phyloP scores from a whole-genome alignment of 768 basidiomycete species.

The Rhodotorula babjevae region DNA sequence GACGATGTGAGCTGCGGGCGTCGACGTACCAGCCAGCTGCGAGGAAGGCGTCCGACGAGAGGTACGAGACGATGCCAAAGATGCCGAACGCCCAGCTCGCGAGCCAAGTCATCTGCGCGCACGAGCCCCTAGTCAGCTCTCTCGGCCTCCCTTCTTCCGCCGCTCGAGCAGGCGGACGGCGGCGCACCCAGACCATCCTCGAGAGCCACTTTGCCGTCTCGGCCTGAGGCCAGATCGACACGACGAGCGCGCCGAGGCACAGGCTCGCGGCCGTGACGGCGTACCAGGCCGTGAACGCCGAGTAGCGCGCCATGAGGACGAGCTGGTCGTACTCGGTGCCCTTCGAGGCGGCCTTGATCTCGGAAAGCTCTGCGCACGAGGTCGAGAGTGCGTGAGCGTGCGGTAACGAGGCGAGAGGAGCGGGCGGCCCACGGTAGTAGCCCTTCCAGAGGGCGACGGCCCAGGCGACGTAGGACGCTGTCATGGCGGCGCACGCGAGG shows the following conservation, averaged over 20 bases:
- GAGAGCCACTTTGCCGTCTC: constrained; percentile 17
- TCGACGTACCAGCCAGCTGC: background rate
- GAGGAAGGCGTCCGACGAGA: constrained; percentile 9
- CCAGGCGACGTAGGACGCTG: constrained; percentile 2
- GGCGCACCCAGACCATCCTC: constrained; percentile 14
- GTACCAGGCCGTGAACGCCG: constrained; percentile 5
- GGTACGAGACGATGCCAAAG: constrained; percentile 4
- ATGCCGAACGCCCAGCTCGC: constrained; percentile 15
- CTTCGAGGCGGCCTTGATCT: background rate
- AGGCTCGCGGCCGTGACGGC: background rate
- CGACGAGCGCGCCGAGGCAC: constrained; percentile 3
- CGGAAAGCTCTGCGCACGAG: background rate
- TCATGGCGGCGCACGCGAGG: background rate
- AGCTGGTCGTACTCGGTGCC: constrained; percentile 7
- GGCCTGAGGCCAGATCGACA: constrained; percentile 7
- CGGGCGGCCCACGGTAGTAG: background rate
- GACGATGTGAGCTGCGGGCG: too few species aligned
- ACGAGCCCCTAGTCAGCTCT: background rate
- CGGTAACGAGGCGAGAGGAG: background rate
- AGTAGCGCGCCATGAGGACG: background rate
- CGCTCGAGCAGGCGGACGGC: too few species aligned
- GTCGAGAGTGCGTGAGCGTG: too few species aligned
- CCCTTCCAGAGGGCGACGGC: background rate
- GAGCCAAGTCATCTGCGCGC: constrained; percentile 13
- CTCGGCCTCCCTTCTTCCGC: background rate